Evolutionary conservation across 371 early-diverging fungal genomes (phyloP), one percentile per base, ranked within the genome.

Genomic region (Mucor velutinosus): DNA sequence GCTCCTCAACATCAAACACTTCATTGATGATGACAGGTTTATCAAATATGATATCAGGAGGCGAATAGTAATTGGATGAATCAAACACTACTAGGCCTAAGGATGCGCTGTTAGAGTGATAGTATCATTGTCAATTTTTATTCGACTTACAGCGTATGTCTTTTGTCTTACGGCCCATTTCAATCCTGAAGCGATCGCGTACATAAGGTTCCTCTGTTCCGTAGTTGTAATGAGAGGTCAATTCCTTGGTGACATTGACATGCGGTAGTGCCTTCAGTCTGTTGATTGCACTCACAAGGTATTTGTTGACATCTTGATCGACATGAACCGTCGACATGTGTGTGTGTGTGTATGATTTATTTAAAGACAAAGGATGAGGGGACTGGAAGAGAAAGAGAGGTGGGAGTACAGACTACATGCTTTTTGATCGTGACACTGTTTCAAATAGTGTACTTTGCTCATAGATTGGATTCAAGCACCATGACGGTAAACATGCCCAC

Each of bases 401-500:
- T n/a, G 11, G 11, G 21, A 45, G 1, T 10, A 47, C 10, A 47
- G 21, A 21, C 47, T 5, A n/a, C 2, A 47, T 21, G 47, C 11
- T 47, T 11, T 2, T 19, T 19, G 21, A 21, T n/a, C 21, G 47
- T 47, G 29, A 51, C 47, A 14, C 7, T 49, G 30, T 61, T 47
- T 47, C 49, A 35, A 35, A 51, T 15, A 23, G n/a, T n/a, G 29
- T 30, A 29, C 15, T 29, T 29, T 23, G 15, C 7, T 41, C 41
- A 41, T 17, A 39, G 3, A 15, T 62, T 62, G 23, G 53, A 53
- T 15, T 70, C 64, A 33, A 70, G 15, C 17, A 65, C n/a, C 66
- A 70, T 70, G 41, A 68, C 60, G 37, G 65, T 65, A 39, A 72
- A 68, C 57, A 72, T 60, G 25, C 64, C 65, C 14, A 67, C 70